Evolutionary conservation across 2,329 filamentous ascomycete genomes (phyloP).

Genomic region (Aureobasidium vineae): DNA sequence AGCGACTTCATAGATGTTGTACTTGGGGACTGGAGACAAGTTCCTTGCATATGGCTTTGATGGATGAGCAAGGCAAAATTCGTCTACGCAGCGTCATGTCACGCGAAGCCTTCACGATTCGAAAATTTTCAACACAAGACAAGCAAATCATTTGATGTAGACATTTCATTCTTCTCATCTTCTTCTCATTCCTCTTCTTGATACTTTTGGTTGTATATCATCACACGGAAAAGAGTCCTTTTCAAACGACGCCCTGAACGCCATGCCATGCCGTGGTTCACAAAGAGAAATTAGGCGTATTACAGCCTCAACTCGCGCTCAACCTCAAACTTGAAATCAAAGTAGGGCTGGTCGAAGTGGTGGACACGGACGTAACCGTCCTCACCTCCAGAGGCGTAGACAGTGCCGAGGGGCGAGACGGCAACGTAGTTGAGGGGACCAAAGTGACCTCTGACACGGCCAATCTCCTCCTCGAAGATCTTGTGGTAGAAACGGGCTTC

Average conservation of each 20-base stretch:
- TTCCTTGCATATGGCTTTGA: too few species aligned
- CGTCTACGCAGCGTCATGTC: background rate
- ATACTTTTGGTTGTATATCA: slow-evolving; percentile 14
- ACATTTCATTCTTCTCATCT: background rate
- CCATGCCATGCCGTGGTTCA: slow-evolving; percentile 33
- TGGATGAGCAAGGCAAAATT: background rate
- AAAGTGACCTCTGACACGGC: slow-evolving; percentile 94
- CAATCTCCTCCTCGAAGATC: slow-evolving; percentile 98
- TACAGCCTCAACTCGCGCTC: slow-evolving; percentile 67
- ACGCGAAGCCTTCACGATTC: background rate
- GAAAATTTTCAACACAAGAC: background rate
- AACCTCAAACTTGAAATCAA: slow-evolving; percentile 98
- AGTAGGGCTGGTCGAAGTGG: slow-evolving; percentile 98
- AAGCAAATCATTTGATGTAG: background rate
- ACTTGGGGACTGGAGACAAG: background rate
- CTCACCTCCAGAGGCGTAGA: slow-evolving; percentile 94
- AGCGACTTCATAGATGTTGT: background rate
- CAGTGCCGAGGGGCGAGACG: slow-evolving; percentile 83
- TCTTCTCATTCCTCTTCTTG: background rate
- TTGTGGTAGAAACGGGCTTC: slow-evolving; percentile 99
- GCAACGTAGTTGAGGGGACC: slow-evolving; percentile 96
- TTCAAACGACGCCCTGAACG: slow-evolving; percentile 20
- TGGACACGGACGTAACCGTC: slow-evolving; percentile 98
- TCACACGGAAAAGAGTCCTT: background rate
- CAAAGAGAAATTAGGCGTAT: background rate